A percentile compares a stretch with the other conserved stretches of the same genome.
phyloP scores from a whole-genome alignment of 176 grass and related monocot genomes.

The Alopecurus myosuroides region DNA sequence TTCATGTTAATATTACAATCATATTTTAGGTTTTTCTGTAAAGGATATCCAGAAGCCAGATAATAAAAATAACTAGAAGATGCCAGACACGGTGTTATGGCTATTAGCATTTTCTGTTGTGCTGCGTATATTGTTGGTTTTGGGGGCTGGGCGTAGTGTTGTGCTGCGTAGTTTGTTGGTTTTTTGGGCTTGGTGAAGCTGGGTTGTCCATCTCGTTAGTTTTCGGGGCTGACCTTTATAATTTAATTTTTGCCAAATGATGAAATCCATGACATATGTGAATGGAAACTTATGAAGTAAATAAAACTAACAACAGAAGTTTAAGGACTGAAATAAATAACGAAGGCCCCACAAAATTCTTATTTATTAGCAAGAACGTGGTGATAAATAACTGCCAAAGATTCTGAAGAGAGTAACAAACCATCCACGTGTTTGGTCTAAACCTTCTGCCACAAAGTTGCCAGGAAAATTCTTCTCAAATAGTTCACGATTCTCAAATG shows the following conservation, averaged over 20 bases:
- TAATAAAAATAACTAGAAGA: neutral
- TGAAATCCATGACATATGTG: neutral
- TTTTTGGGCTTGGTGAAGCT: neutral
- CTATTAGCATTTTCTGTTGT: neutral
- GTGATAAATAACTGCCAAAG: neutral
- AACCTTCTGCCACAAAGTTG: conserved; percentile 95
- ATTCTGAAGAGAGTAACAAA: conserved; percentile 38
- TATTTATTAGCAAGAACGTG: neutral
- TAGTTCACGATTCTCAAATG: conserved; percentile 93
- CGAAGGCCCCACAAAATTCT: neutral
- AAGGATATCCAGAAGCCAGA: neutral
- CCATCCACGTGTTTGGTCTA: conserved; percentile 99
- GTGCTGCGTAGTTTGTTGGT: neutral
- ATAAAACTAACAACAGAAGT: neutral
- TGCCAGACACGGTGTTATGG: neutral
- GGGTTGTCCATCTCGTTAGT: neutral
- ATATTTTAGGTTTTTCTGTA: neutral
- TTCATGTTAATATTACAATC: neutral
- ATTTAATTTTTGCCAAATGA: neutral
- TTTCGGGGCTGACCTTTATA: neutral
- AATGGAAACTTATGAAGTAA: neutral
- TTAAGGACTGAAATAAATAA: neutral
- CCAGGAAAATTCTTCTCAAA: conserved; percentile 99
- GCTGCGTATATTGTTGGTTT: neutral
- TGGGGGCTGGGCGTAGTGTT: neutral